Conservation (phyloP, 352 stramenopile genomes). For the Globisporangium nodosum region DNA sequence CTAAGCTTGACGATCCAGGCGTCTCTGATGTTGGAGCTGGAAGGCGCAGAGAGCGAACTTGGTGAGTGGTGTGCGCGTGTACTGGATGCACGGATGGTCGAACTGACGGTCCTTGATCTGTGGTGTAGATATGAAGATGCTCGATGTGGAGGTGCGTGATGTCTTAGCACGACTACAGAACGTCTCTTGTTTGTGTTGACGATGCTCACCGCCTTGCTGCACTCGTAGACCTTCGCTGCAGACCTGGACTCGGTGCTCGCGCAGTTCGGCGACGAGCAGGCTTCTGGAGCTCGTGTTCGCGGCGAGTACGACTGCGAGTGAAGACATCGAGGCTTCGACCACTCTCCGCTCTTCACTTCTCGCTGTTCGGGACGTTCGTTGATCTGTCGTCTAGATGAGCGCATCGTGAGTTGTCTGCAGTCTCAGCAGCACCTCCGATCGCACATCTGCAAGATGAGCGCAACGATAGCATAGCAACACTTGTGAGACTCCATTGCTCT, state of each 20-base stretch:
- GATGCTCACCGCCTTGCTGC: background rate
- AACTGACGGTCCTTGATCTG: background rate
- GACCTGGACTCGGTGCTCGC: slow-evolving; percentile 50
- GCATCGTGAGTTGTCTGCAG: no score
- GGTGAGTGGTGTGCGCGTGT: slow-evolving; percentile 13
- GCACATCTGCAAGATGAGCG: no score
- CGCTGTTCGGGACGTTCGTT: no score
- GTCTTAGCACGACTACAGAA: background rate
- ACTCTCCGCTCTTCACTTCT: background rate
- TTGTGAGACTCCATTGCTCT: no score
- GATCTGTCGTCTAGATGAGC: no score
- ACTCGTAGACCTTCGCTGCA: slow-evolving; percentile 26
- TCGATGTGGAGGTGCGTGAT: slow-evolving; percentile 34
- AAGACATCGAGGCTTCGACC: background rate
- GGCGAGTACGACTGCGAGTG: background rate
- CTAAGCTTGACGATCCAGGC: slow-evolving; percentile 24
- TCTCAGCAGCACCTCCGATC: no score
- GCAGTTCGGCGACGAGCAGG: slow-evolving; percentile 24
- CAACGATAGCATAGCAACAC: no score
- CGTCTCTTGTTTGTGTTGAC: background rate
- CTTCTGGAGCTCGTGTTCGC: background rate
- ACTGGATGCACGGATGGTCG: background rate
- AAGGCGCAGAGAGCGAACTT: slow-evolving; percentile 27
- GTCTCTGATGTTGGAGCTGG: slow-evolving; percentile 29
- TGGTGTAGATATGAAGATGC: slow-evolving; percentile 33